A percentile compares a stretch with the other conserved stretches of the same genome.
Evolutionary conservation across 148 eudicot genomes (phyloP).

Genomic region (Polygonum maritimum): DNA sequence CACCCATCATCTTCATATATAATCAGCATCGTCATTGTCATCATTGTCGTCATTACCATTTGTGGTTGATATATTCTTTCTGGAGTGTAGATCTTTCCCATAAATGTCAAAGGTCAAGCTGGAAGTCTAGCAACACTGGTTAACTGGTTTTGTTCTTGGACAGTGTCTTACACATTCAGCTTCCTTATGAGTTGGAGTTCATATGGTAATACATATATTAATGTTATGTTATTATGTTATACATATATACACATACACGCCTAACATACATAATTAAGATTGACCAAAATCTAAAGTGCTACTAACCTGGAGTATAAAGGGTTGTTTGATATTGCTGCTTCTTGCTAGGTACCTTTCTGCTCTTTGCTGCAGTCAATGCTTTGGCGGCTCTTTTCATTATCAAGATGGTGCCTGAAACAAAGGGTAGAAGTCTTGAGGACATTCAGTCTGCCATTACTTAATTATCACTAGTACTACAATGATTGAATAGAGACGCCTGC

Average conservation of each 20-base stretch:
- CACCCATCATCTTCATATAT: too few species aligned
- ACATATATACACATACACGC: too few species aligned
- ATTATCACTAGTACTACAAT: too few species aligned
- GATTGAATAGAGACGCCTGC: too few species aligned
- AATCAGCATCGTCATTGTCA: too few species aligned
- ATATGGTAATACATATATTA: not conserved
- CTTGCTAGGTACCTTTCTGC: not conserved
- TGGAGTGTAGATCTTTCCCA: not conserved
- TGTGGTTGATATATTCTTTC: not conserved
- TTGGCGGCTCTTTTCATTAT: not conserved
- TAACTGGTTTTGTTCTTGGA: not conserved
- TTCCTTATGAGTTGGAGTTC: constrained; percentile 8
- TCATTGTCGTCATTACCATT: not conserved
- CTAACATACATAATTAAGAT: too few species aligned
- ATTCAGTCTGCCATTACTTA: not conserved
- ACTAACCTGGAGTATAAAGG: not conserved
- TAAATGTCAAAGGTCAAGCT: constrained; percentile 4
- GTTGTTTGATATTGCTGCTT: not conserved
- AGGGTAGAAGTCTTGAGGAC: not conserved
- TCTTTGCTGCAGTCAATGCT: not conserved
- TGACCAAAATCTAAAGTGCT: not conserved
- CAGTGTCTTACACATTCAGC: constrained; percentile 6
- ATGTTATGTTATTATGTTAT: too few species aligned
- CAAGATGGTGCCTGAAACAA: not conserved
- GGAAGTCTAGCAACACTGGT: not conserved